Percentiles rank a stretch among this genome's conserved stretches.
phyloP scores from a whole-genome alignment of 805 yeast species.

The Kluyveromyces siamensis region DNA sequence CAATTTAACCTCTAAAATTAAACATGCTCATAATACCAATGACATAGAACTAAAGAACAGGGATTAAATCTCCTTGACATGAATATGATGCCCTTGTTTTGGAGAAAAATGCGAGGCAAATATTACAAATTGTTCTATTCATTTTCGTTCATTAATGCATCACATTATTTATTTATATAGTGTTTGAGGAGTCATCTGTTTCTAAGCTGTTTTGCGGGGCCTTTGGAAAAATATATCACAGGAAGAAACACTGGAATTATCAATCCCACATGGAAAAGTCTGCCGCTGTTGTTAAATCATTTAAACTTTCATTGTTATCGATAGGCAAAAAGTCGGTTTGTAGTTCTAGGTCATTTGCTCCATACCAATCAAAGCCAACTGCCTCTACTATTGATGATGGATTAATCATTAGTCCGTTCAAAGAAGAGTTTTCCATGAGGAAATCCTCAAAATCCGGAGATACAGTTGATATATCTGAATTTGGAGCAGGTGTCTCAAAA shows the following conservation, averaged over 20 bases:
- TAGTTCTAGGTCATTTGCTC: slow-evolving; percentile 8
- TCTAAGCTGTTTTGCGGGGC: not conserved
- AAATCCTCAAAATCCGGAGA: slow-evolving; percentile 30
- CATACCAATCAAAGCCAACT: slow-evolving; percentile 19
- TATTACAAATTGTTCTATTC: too few relatives aligned
- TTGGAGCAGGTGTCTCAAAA: slow-evolving; percentile 10
- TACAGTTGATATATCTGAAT: slow-evolving; percentile 15
- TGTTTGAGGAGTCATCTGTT: not conserved
- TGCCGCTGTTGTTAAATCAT: slow-evolving; percentile 10
- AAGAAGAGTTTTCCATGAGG: slow-evolving; percentile 23
- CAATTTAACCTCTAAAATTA: too few relatives aligned
- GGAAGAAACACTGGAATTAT: not conserved
- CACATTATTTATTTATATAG: not conserved
- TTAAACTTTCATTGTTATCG: slow-evolving; percentile 22
- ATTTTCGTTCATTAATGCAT: not conserved
- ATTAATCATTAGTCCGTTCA: slow-evolving; percentile 25
- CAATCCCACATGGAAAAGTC: slow-evolving; percentile 26
- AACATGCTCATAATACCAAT: too few relatives aligned
- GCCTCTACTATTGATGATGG: slow-evolving; percentile 26
- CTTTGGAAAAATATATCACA: not conserved
- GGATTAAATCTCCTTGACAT: too few relatives aligned
- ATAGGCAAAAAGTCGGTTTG: slow-evolving; percentile 21
- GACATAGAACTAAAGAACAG: too few relatives aligned
- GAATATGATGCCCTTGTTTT: too few relatives aligned
- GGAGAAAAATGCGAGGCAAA: too few relatives aligned